These are phyloP conservation scores for Parmelia sp. DNA, from an alignment of 495 filamentous ascomycete genomes.

Conservation along the genomic window DNA sequence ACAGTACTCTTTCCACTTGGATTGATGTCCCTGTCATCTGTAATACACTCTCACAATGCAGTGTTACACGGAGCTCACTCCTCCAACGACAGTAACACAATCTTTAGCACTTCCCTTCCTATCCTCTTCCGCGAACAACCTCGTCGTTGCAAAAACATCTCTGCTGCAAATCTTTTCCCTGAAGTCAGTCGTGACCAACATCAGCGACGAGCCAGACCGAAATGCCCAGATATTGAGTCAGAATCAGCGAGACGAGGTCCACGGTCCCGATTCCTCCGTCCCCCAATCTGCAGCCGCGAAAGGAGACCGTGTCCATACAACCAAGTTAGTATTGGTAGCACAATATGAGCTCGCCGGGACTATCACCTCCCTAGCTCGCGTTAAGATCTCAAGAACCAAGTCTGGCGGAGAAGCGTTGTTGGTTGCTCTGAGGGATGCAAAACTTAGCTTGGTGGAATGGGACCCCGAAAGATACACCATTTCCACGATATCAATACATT, in stretches of 20 bases:
- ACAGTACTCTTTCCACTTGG: background rate
- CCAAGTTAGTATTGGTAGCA: conserved; percentile 77
- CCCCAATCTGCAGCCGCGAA: conserved; percentile 24
- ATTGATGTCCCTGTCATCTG: background rate
- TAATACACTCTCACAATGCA: conserved; percentile 44
- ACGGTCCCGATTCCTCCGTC: conserved; percentile 12
- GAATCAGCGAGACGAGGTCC: background rate
- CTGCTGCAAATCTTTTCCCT: conserved; percentile 79
- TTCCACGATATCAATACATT: conserved; percentile 88
- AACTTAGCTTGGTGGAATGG: conserved; percentile 90
- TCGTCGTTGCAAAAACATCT: conserved; percentile 82
- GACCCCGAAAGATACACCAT: conserved; percentile 71
- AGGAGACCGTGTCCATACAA: conserved; percentile 52
- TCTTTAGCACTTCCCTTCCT: conserved; percentile 73
- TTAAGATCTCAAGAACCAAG: conserved; percentile 61
- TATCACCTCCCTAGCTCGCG: conserved; percentile 69
- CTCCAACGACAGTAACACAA: conserved; percentile 89
- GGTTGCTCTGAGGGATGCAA: conserved; percentile 79
- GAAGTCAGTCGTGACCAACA: conserved; percentile 40
- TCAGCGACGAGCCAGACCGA: conserved; percentile 39
- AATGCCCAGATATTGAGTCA: conserved; percentile 1
- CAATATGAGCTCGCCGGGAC: conserved; percentile 79
- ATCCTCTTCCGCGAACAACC: conserved; percentile 67
- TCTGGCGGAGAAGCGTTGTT: conserved; percentile 84
- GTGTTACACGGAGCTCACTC: conserved; percentile 85